These are phyloP conservation scores for Artemisia argyi DNA, from an alignment of 129 eudicot genomes.

Conservation along the genomic window DNA sequence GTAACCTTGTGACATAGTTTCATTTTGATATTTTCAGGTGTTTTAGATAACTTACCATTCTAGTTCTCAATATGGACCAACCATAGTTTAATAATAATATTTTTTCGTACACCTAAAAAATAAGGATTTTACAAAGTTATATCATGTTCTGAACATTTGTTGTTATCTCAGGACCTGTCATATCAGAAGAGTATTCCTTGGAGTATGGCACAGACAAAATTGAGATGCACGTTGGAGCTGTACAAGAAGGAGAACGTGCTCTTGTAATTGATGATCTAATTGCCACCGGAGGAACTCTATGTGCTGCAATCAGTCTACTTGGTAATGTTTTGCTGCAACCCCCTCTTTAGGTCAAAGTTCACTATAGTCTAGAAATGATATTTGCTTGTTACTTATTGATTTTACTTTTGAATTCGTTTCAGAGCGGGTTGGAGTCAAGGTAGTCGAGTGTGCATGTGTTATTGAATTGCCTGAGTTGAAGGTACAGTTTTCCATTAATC, in stretches of 20 bases:
- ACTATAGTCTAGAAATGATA: too few species aligned
- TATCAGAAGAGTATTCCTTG: conserved; percentile 87
- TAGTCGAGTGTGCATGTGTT: conserved; percentile 89
- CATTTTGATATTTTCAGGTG: neutral
- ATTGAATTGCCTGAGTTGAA: conserved; percentile 85
- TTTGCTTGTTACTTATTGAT: neutral
- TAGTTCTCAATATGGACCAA: too few species aligned
- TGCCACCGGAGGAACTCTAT: conserved; percentile 93
- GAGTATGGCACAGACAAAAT: conserved; percentile 93
- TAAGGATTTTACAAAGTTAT: neutral
- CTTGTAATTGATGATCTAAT: conserved; percentile 80
- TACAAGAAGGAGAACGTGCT: conserved; percentile 82
- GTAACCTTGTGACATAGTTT: neutral
- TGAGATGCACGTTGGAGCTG: conserved; percentile 98
- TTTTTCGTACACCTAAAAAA: neutral
- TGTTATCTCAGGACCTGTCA: conserved; percentile 71
- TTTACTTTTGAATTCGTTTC: conserved; percentile 27
- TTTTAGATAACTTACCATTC: neutral
- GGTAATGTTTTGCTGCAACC: conserved; percentile 41
- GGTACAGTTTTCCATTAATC: conserved; percentile 38
- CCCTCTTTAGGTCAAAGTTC: neutral
- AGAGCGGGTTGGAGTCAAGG: conserved; percentile 87
- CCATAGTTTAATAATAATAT: too few species aligned
- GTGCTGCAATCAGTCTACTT: conserved; percentile 83
- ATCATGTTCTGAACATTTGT: neutral